Evolutionary conservation across 2,329 filamentous ascomycete species (phyloP).

Genomic region (Fusarium sp.): DNA sequence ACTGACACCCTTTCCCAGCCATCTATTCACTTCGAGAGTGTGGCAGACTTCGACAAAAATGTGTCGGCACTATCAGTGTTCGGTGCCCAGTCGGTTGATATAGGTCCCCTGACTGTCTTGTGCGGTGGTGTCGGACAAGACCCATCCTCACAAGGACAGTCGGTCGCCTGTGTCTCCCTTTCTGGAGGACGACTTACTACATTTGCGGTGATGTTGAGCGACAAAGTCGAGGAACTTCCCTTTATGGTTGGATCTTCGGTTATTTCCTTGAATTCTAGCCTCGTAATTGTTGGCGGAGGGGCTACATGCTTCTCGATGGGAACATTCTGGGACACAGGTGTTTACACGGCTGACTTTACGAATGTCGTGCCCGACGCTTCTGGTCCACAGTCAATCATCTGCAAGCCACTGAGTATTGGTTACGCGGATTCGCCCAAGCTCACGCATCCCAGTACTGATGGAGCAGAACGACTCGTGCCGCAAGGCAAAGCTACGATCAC

Average conservation of each 20-base stretch:
- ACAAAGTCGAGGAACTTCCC: constrained; percentile 54
- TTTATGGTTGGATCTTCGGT: constrained; percentile 78
- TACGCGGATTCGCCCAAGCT: constrained; percentile 47
- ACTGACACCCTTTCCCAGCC: constrained; percentile 36
- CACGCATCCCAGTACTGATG: constrained; percentile 23
- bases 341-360: constrained; percentile 56
- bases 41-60: constrained; percentile 8
- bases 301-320: constrained; percentile 94
- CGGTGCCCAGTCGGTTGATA: constrained; percentile 45
- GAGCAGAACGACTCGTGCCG: not conserved
- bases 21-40: constrained; percentile 40
- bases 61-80: constrained; percentile 45
- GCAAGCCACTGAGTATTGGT: constrained; percentile 13
- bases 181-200: constrained; percentile 45
- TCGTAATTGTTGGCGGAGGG: constrained; percentile 81
- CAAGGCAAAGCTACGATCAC: constrained; percentile 36
- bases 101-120: constrained; percentile 38
- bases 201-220: constrained; percentile 7
- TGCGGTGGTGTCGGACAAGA: constrained; percentile 51
- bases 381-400: not conserved
- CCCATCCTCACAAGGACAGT: constrained; percentile 45
- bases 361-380: not conserved
- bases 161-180: constrained; percentile 35
- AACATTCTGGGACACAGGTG: constrained; percentile 80
- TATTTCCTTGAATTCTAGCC: constrained; percentile 58